Evolutionary conservation across 1,284 basidiomycete species (phyloP), one percentile per base, ranked within the genome.

Genomic region (Austropuccinia psidii): DNA sequence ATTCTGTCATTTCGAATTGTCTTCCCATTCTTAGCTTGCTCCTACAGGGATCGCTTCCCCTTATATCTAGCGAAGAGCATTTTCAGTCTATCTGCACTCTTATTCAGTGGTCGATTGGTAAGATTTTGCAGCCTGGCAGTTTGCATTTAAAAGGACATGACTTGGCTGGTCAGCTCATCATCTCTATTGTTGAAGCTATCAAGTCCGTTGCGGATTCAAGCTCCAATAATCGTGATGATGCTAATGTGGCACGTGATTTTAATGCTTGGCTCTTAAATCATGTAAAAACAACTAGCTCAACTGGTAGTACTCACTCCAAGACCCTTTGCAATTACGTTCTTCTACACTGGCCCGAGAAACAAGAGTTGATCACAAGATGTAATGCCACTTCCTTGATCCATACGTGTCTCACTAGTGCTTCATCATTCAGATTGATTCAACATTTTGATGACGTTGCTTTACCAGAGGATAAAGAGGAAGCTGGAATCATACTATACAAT

Each of bases 1-100:
- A 73, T 41, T 0, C 19, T 27, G 41, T 60, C 52, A 88, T 91
- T 77, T 79, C 82, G 21, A 84, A 89, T 75, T 79, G 83, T 1
- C 85, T 84, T 8, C 81, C 91, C 17, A 73, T 73, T 37, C 85
- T 73, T 45, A 73, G 45, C 27, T 62, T 73, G 37, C 66, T 60
- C 52, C 50, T 60, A 2, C 72, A 60, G 24, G 65, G 45, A 58
- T 52, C 57, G 21, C 54, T 41, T 21, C 72, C 49, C 19, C 72
- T 62, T 39, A 58, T 58, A 62, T 61, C 41, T 24, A n/a, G 58
- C 58, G 65, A 61, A 13, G 58, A 31, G 45, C 67, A 52, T 55
- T 74, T 61, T 33, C 39, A 62, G 29, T n/a, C 70, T 37, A 60
- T 73, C n/a, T 45, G 60, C 37, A 31, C 24, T 50, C 61, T 73